phyloP scores from a whole-genome alignment of 2,329 filamentous ascomycete species.

The Sarocladiaceae sp. region DNA sequence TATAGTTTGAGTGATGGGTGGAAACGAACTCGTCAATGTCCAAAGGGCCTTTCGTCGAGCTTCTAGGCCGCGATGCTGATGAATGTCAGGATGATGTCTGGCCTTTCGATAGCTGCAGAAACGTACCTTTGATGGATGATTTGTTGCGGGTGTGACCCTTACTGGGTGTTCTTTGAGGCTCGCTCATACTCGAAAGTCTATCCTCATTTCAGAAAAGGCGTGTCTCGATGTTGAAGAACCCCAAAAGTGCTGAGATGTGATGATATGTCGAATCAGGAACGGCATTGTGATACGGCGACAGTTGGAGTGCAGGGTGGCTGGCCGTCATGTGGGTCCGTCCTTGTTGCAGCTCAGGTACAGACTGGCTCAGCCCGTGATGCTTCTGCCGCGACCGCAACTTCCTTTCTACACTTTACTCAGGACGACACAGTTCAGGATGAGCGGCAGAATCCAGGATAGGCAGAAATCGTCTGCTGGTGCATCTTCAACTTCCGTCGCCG shows the following conservation, averaged over 20 bases:
- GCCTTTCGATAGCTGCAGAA: not conserved
- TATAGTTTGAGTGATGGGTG: slow-evolving; percentile 10
- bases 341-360: too few species aligned
- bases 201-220: too few species aligned
- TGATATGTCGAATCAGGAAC: not conserved
- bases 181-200: slow-evolving; percentile 20
- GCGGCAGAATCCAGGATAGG: too few species aligned
- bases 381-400: too few species aligned
- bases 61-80: slow-evolving; percentile 53
- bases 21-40: slow-evolving; percentile 67
- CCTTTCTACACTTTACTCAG: too few species aligned
- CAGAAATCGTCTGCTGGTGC: too few species aligned
- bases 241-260: not conserved
- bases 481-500: too few species aligned
- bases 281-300: not conserved
- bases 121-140: slow-evolving; percentile 31
- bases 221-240: too few species aligned
- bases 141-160: slow-evolving; percentile 32
- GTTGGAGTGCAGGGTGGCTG: not conserved
- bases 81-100: not conserved
- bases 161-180: slow-evolving; percentile 21
- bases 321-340: too few species aligned
- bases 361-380: too few species aligned
- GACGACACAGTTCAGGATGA: too few species aligned
- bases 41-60: slow-evolving; percentile 73